These are phyloP conservation scores for Magnaporthiopsis rhizophila DNA, from an alignment of 2,329 filamentous ascomycete species.

Conservation along the genomic window DNA sequence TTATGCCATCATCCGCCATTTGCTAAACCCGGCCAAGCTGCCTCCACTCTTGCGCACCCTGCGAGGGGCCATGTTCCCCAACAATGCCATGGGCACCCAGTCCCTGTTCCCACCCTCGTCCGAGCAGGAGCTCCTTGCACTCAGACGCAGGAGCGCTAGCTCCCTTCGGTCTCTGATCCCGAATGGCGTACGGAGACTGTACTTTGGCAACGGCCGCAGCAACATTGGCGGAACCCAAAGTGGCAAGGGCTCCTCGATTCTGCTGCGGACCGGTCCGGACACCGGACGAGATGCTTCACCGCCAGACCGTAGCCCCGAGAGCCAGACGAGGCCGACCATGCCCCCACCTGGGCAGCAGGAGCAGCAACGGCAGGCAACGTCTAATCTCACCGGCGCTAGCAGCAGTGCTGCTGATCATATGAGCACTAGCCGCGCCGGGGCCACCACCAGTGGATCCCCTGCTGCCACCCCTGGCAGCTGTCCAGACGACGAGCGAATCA, in stretches of 20 bases:
- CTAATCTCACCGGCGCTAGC: conserved; percentile 3
- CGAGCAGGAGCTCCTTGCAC: conserved; percentile 49
- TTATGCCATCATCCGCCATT: conserved; percentile 43
- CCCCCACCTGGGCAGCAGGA: neutral
- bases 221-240: neutral
- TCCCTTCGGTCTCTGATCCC: conserved; percentile 44
- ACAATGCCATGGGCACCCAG: conserved; percentile 64
- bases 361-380: neutral
- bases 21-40: conserved; percentile 57
- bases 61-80: conserved; percentile 77
- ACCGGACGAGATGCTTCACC: neutral
- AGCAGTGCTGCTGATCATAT: conserved; percentile 7
- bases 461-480: no score
- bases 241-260: neutral
- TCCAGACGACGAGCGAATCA: conserved; percentile 37
- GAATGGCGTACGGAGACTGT: conserved; percentile 38
- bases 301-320: neutral
- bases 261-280: conserved; percentile 5
- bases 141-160: conserved; percentile 60
- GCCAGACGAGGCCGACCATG: neutral
- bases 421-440: neutral
- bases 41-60: conserved; percentile 61
- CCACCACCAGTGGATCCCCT: no score
- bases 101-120: conserved; percentile 52
- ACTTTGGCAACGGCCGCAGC: conserved; percentile 30